A percentile compares a stretch with the other conserved stretches of the same genome.
These are phyloP conservation scores for Dactylella cylindrospora DNA, from an alignment of 2,329 filamentous ascomycete species.

Conservation along the genomic window DNA sequence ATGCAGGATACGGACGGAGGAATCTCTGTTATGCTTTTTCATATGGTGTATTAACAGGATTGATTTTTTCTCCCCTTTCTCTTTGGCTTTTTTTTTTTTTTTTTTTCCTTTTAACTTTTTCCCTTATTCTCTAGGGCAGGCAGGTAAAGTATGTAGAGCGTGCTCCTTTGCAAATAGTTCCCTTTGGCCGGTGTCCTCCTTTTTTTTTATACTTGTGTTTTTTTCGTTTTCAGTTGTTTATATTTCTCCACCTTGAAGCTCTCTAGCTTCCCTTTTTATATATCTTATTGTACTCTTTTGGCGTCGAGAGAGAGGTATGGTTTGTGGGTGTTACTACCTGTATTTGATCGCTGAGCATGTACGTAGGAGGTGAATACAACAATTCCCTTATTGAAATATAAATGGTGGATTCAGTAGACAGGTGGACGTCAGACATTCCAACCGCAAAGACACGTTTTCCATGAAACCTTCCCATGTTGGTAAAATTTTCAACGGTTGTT, in stretches of 20 bases:
- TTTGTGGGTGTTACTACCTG: too few relatives aligned
- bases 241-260: constrained; percentile 7
- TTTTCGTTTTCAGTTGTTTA: constrained; percentile 21
- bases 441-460: too few relatives aligned
- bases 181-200: constrained; percentile 40
- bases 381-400: too few relatives aligned
- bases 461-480: too few relatives aligned
- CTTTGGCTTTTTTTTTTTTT: background rate
- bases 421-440: too few relatives aligned
- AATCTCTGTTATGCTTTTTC: constrained; percentile 16
- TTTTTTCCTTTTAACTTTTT: constrained; percentile 16
- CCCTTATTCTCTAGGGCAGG: constrained; percentile 17
- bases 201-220: constrained; percentile 19
- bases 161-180: constrained; percentile 19
- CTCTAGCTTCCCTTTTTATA: background rate
- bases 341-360: too few relatives aligned
- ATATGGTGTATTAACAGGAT: constrained; percentile 6
- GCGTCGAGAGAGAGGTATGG: too few relatives aligned
- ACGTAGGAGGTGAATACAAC: too few relatives aligned
- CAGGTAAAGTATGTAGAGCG: constrained; percentile 34
- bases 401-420: too few relatives aligned
- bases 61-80: constrained; percentile 30
- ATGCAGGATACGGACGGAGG: constrained; percentile 13
- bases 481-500: too few relatives aligned
- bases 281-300: background rate